Base-by-base conservation (phyloP, 108 stramenopile species). In the Nitzschia sp. region DNA sequence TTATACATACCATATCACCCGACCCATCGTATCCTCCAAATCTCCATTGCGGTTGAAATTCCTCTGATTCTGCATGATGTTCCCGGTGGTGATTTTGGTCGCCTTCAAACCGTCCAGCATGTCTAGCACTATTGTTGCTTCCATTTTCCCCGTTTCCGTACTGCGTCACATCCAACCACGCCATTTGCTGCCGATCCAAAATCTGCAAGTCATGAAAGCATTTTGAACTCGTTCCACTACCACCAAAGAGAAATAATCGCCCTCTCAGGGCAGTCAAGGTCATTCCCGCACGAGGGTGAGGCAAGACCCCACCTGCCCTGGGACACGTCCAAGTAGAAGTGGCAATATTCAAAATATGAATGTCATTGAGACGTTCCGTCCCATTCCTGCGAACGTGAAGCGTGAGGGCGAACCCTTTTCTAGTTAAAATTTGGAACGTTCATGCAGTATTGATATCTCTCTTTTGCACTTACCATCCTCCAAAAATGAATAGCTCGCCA, bases 131-230 rank as follows among this genome's bases (percentile, higher is more conserved):
- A 36, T 61, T 51, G 59, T 55, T 57, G 48, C 24, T 63, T 13
- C 61, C 55, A 36, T 62, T 51, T 47, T 31, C 68, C 25, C 13
- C 38, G 1, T 55, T 48, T 30, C 78, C 83, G 21, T 80, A 60
- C 46, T 90, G 81, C 46, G 85, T 91, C 0, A 94, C 87, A 82
- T 95, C 90, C 55, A 95, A 63, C 93, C 93, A 96, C 6, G 88
- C 87, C 85, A 92, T 90, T 77, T 91, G 85, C 47, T 83, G 70
- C 54, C 90, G 65, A 70, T 97, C 96, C n/a, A 97, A 75, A 26
- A 97, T 86, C 64, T 96, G 92, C 71, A 97, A 80, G 64, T 96
- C 96, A 59, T 94, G 80, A 78, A 95, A 97, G 77, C 97, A 96
- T 71, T 90, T 93, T 25, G 92, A 90, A 68, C 80, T 82, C 0